Conservation (phyloP, 2,329 filamentous ascomycete species). For the Sclerotinia subarctica region DNA sequence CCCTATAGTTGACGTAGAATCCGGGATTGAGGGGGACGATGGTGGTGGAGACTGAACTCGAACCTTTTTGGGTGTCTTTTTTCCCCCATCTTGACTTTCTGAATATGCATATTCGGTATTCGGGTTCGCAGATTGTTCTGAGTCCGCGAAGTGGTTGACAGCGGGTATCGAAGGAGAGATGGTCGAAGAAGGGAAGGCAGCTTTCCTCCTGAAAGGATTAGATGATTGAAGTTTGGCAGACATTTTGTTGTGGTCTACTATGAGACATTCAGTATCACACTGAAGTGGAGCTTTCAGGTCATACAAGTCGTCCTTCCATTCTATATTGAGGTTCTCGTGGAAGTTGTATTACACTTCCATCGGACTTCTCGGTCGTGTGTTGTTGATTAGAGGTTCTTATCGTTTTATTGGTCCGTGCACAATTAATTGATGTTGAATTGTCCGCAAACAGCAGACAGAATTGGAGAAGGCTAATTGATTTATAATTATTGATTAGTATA, state of each 20-base stretch:
- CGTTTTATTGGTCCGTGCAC: slow-evolving; percentile 4
- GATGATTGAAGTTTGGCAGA: slow-evolving; percentile 35
- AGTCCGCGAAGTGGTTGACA: slow-evolving; percentile 23
- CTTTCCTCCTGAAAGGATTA: slow-evolving; percentile 39
- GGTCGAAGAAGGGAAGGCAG: slow-evolving; percentile 16
- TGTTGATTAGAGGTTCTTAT: slow-evolving; percentile 9
- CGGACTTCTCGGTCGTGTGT: slow-evolving; percentile 22
- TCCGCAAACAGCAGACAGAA: neutral
- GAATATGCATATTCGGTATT: slow-evolving; percentile 22
- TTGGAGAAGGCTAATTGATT: neutral
- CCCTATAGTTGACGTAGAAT: slow-evolving; percentile 44
- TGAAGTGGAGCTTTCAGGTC: slow-evolving; percentile 16
- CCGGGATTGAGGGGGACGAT: slow-evolving; percentile 48
- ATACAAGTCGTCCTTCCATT: slow-evolving; percentile 18
- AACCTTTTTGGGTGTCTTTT: slow-evolving; percentile 55
- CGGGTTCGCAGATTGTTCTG: slow-evolving; percentile 18
- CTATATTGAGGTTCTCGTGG: slow-evolving; percentile 1
- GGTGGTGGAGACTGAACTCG: slow-evolving; percentile 64
- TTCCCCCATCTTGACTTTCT: slow-evolving; percentile 24
- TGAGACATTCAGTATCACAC: slow-evolving; percentile 24
- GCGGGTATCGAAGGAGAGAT: slow-evolving; percentile 22
- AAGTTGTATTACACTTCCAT: slow-evolving; percentile 11
- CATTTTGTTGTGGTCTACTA: slow-evolving; percentile 28
- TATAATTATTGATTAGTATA: neutral
- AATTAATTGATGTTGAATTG: neutral